phyloP scores from a whole-genome alignment of 148 eudicot species.

The Mesembryanthemum crystallinum region DNA sequence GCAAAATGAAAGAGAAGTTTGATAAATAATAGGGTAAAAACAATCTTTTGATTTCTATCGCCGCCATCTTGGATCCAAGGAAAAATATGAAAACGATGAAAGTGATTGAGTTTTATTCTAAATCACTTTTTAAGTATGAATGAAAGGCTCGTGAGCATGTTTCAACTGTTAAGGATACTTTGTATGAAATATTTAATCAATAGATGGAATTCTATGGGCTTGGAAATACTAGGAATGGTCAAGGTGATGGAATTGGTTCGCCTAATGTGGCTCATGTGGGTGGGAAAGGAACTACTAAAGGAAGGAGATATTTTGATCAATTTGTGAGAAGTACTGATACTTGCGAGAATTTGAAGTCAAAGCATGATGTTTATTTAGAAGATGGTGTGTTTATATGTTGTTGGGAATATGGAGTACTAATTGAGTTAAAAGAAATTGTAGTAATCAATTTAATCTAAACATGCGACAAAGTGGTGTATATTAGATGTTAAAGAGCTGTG shows the following conservation, averaged over 20 bases:
- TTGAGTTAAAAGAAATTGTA: too few relatives aligned
- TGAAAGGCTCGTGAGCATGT: neutral
- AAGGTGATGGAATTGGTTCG: neutral
- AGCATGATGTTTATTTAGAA: conserved; percentile 5
- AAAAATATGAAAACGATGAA: too few relatives aligned
- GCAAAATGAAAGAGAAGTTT: too few relatives aligned
- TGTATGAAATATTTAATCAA: too few relatives aligned
- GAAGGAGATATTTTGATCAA: neutral
- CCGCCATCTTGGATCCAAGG: neutral
- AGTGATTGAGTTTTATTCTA: neutral
- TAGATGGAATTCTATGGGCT: neutral
- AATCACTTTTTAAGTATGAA: too few relatives aligned
- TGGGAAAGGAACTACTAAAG: neutral
- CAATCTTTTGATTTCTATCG: too few relatives aligned
- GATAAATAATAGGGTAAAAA: too few relatives aligned
- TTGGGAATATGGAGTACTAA: too few relatives aligned
- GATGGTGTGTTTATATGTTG: neutral
- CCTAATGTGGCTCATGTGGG: neutral
- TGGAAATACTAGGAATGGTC: neutral
- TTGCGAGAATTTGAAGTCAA: neutral
- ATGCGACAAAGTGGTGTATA: too few relatives aligned
- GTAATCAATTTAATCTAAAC: too few relatives aligned
- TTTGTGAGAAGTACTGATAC: neutral
- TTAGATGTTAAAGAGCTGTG: too few relatives aligned
- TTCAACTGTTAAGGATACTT: too few relatives aligned